Evolutionary conservation across 805 yeast genomes (phyloP), one percentile per base, ranked within the genome.

Genomic region (Tetrapisispora arboricola): DNA sequence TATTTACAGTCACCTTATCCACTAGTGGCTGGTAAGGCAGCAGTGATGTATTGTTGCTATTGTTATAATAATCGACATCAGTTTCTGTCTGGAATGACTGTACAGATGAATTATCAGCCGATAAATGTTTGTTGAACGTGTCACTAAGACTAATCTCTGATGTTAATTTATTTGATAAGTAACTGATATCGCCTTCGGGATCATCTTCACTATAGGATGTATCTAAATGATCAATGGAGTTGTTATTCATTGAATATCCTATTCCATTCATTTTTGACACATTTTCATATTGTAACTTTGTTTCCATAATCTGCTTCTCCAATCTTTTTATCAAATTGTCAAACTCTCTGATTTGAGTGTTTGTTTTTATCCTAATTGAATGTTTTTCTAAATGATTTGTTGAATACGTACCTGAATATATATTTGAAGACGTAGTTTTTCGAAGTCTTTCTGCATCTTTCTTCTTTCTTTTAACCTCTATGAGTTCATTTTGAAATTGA

Each of bases 361-460:
- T 61, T 3, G 63, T 51, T 39, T 53, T 55, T 4, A 62, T 55
- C 26, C 60, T 53, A 49, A 54, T 45, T 2, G 65, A 57, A 46
- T 62, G 64, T 31, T 56, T 53, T 25, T 59, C 60, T 24, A 61
- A 40, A 49, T 61, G 65, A n/a, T 57, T 61, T 2, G 63, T 57
- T 2, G 64, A 59, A 32, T 62, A 62, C 3, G 54, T 49, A 17
- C 63, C 65, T 17, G 56, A 50, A 42, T 52, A 58, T 4, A 61
- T 60, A 38, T 57, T 61, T 7, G 57, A 48, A 1, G 49, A 50
- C 7, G 60, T 48, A 6, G 63, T 48, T 36, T 55, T 49, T 32
- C 54, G 46, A 10, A 54, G 36, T 33, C 47, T 50, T 36, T 57
- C 58, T 13, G 50, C 43, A 36, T 55, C 53, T 25, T 49, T 54